Conservation (phyloP, 495 filamentous ascomycete species). For the Cladorrhinum samala region DNA sequence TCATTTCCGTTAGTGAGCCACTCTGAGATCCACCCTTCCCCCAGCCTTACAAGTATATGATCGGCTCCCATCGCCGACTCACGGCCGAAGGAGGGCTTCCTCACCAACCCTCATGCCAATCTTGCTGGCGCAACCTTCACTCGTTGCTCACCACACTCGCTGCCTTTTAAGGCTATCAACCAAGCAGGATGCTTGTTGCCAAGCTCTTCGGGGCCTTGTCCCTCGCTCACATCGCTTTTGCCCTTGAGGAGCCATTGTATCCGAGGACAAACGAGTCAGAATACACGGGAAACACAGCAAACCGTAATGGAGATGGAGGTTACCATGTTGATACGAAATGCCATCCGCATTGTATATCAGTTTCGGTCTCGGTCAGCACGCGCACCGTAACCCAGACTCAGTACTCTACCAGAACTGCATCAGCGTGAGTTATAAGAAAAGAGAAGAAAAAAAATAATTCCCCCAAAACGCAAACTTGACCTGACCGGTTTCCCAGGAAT, state of each 20-base stretch:
- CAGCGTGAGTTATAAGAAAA: too few relatives aligned
- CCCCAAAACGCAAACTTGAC: too few relatives aligned
- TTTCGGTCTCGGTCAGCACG: background rate
- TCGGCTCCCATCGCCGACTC: slow-evolving; percentile 17
- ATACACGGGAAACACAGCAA: background rate
- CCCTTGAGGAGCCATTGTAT: slow-evolving; percentile 7
- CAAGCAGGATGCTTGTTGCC: slow-evolving; percentile 22
- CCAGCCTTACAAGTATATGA: slow-evolving; percentile 24
- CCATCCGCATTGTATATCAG: background rate
- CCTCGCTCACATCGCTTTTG: slow-evolving; percentile 17
- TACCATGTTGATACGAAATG: background rate
- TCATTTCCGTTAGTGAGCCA: background rate
- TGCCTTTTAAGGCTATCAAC: slow-evolving; percentile 4
- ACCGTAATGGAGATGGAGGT: background rate
- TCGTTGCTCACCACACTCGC: slow-evolving; percentile 22
- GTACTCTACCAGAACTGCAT: background rate
- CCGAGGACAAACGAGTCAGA: slow-evolving; percentile 13
- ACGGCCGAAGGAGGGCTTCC: background rate
- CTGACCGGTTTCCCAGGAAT: too few relatives aligned
- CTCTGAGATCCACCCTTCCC: background rate
- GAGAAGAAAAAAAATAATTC: too few relatives aligned
- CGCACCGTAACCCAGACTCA: slow-evolving; percentile 1
- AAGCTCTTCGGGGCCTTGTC: slow-evolving; percentile 24
- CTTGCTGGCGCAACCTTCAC: slow-evolving; percentile 15
- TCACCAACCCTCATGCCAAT: slow-evolving; percentile 8